A percentile compares a stretch with the other conserved stretches of the same genome.
Conservation (phyloP, 805 yeast species). For the Candida schatavii region DNA sequence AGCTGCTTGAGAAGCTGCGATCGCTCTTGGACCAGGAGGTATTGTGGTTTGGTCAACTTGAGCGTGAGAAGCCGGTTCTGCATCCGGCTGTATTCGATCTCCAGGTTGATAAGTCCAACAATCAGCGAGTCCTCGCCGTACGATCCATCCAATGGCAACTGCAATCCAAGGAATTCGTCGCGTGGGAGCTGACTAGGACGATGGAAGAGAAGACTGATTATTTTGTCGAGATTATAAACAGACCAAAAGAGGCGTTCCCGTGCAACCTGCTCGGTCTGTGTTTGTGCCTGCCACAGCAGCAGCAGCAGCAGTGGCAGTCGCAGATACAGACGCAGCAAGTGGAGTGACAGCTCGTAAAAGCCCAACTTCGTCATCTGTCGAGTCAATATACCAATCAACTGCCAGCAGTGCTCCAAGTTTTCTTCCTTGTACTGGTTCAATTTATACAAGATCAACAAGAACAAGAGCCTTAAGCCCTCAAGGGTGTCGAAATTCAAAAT, state of each 20-base stretch:
- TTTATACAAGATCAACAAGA: conserved; percentile 31
- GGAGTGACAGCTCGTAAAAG: conserved; percentile 13
- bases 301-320: too few species aligned
- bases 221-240: conserved; percentile 37
- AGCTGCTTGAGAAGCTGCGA: conserved; percentile 14
- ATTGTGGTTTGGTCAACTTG: conserved; percentile 7
- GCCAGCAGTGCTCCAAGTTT: conserved; percentile 24
- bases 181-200: conserved; percentile 36
- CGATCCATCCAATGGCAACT: conserved; percentile 22
- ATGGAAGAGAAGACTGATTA: conserved; percentile 29
- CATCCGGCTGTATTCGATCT: conserved; percentile 22
- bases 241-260: conserved; percentile 33
- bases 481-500: conserved; percentile 26
- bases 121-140: conserved; percentile 6
- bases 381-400: conserved; percentile 32
- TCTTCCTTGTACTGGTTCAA: conserved; percentile 25
- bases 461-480: conserved; percentile 26
- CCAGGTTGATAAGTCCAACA: conserved; percentile 17
- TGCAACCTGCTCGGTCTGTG: conserved; percentile 1
- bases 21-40: not conserved
- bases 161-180: conserved; percentile 16
- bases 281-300: not conserved
- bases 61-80: conserved; percentile 23
- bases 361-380: conserved; percentile 23
- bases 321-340: too few species aligned